Evolutionary conservation across 73 alveolate genomes (phyloP).

Genomic region (Blepharisma stoltei): DNA sequence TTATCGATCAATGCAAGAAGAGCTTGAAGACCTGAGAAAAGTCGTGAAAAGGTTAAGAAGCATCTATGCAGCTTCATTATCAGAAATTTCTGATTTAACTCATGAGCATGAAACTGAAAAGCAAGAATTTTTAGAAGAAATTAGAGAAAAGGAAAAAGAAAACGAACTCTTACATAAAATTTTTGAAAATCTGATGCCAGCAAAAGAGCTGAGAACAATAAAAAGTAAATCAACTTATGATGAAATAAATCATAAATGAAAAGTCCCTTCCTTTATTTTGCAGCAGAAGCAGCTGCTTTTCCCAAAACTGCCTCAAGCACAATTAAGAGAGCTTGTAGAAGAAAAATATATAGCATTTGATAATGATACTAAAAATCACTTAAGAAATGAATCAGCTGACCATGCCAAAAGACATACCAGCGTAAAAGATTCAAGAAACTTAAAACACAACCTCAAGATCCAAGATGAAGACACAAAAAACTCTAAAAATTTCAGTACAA

Average conservation of each 20-base stretch:
- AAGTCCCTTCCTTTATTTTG: conserved; percentile 44
- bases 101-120: conserved; percentile 48
- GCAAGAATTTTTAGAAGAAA: conserved; percentile 48
- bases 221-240: conserved; percentile 41
- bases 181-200: conserved; percentile 37
- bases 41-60: conserved; percentile 9
- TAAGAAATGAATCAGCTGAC: too few relatives aligned
- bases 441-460: too few relatives aligned
- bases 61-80: conserved; percentile 31
- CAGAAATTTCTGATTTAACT: conserved; percentile 39
- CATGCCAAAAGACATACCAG: too few relatives aligned
- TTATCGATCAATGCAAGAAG: conserved; percentile 44
- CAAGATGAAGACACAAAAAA: too few relatives aligned
- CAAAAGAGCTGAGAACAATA: conserved; percentile 35
- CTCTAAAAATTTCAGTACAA: too few relatives aligned
- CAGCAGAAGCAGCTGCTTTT: conserved; percentile 36
- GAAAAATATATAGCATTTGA: not conserved
- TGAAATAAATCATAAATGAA: conserved; percentile 42
- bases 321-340: not conserved
- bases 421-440: too few relatives aligned
- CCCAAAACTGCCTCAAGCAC: conserved; percentile 38
- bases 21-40: conserved; percentile 40
- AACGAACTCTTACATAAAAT: conserved; percentile 31
- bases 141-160: conserved; percentile 43
- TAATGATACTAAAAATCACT: not conserved